Evolutionary conservation across 768 basidiomycete genomes (phyloP).

Genomic region (Vararia minispora): DNA sequence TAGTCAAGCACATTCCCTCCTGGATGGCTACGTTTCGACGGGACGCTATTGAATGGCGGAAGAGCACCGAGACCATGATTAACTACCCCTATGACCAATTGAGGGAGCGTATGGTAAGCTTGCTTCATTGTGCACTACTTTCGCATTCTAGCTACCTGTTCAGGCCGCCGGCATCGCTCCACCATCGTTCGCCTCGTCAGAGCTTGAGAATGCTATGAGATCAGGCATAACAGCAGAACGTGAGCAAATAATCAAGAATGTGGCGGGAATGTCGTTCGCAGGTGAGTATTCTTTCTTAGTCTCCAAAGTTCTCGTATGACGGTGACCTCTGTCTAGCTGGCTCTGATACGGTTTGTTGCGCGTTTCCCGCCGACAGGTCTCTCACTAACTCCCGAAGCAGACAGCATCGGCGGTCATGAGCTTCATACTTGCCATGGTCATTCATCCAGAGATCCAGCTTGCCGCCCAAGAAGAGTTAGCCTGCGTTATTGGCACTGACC

Average conservation of each 20-base stretch:
- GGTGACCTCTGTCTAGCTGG: conserved; percentile 15
- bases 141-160: background rate
- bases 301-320: background rate
- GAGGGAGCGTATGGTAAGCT: conserved; percentile 30
- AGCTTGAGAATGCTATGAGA: too few relatives aligned
- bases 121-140: background rate
- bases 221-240: conserved; percentile 20
- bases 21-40: conserved; percentile 37
- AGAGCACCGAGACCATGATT: conserved; percentile 21
- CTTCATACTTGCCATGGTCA: conserved; percentile 44
- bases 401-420: conserved; percentile 37
- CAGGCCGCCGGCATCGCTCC: conserved; percentile 4
- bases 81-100: conserved; percentile 30
- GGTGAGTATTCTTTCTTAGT: conserved; percentile 19
- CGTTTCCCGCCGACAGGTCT: background rate
- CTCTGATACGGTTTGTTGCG: conserved; percentile 20
- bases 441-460: conserved; percentile 36
- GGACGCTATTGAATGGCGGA: conserved; percentile 31
- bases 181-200: too few relatives aligned
- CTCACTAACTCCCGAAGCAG: conserved; percentile 20
- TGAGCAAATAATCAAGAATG: conserved; percentile 24
- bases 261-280: conserved; percentile 32
- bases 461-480: conserved; percentile 45
- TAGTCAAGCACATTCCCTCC: conserved; percentile 36
- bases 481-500: conserved; percentile 28